phyloP scores from a whole-genome alignment of 208 protist species.

The Tritrichomonas musculus region DNA sequence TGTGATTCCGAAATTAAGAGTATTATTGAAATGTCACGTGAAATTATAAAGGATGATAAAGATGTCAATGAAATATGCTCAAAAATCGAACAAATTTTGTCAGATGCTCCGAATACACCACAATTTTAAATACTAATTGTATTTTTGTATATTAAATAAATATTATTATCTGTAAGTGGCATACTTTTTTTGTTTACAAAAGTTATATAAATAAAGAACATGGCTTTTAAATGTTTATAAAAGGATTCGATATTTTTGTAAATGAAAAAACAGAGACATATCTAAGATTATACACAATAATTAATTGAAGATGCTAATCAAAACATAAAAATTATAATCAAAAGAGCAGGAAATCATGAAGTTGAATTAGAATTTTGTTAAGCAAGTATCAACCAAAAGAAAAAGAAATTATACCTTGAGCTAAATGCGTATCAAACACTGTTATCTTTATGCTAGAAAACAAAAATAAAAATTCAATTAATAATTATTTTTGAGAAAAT shows the following conservation, averaged over 20 bases:
- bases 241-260: background rate
- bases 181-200: background rate
- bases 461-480: too few species aligned
- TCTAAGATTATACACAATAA: background rate
- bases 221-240: background rate
- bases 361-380: too few species aligned
- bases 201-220: background rate
- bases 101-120: background rate
- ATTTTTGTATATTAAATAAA: background rate
- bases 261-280: background rate
- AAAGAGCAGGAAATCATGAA: too few species aligned
- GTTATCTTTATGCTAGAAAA: too few species aligned
- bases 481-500: too few species aligned
- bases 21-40: background rate
- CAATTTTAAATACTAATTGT: background rate
- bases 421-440: too few species aligned
- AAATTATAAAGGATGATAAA: background rate
- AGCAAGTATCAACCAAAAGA: too few species aligned
- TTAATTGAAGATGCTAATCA: background rate
- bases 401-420: too few species aligned
- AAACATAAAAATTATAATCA: background rate
- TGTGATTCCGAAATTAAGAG: background rate
- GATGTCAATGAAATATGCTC: background rate
- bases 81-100: background rate
- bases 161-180: background rate